A percentile compares a stretch with the other conserved stretches of the same genome.
Evolutionary conservation across 164 flowering plant species (phyloP).

Genomic region (Aristolochia contorta): DNA sequence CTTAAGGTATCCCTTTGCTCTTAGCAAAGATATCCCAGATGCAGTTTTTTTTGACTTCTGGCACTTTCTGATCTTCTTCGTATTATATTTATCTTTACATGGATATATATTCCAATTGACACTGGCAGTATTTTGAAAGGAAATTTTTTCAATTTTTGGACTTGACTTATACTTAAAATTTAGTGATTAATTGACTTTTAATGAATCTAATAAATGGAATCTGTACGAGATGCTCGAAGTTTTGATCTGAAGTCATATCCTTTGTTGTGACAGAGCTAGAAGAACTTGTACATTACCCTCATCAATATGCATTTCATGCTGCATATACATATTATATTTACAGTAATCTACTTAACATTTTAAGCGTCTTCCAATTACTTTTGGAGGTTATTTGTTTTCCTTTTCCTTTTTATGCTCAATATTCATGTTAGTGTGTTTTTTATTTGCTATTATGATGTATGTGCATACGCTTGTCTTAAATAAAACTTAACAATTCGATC

Average conservation of each 20-base stretch:
- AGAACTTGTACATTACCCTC: no score
- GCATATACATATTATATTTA: no score
- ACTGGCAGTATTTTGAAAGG: neutral
- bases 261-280: no score
- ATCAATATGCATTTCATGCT: no score
- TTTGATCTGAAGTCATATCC: no score
- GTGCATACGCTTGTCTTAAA: neutral
- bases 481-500: neutral
- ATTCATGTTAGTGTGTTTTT: neutral
- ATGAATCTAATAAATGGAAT: no score
- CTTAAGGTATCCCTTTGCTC: constrained; percentile 30
- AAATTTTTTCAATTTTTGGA: neutral
- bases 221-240: no score
- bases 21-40: neutral
- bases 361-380: no score
- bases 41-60: neutral
- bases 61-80: neutral
- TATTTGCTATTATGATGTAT: neutral
- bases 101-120: neutral
- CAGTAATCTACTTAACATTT: no score
- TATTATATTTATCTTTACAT: neutral
- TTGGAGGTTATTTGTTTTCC: no score
- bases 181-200: neutral
- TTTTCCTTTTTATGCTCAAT: neutral
- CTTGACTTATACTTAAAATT: neutral